These are phyloP conservation scores for Metschnikowia drakensbergensis DNA, from an alignment of 805 yeast species.

Conservation along the genomic window DNA sequence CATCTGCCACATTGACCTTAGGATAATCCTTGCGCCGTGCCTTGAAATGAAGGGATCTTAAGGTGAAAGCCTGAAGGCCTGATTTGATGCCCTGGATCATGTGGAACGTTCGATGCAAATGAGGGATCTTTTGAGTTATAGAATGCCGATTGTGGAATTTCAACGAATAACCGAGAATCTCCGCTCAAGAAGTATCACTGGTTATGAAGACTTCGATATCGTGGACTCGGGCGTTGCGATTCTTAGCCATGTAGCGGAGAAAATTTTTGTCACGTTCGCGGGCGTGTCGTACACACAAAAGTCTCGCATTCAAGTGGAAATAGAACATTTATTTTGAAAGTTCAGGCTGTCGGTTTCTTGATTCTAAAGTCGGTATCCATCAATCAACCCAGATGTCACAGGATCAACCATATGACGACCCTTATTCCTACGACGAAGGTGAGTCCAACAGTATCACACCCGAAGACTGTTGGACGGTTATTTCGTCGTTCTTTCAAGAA, in stretches of 20 bases:
- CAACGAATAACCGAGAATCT: not conserved
- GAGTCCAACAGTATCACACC: slow-evolving; percentile 71
- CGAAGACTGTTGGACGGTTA: slow-evolving; percentile 99
- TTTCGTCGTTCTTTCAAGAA: slow-evolving; percentile 91
- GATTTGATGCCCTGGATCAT: slow-evolving; percentile 4
- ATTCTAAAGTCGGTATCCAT: slow-evolving; percentile 3
- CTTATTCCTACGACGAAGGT: slow-evolving; percentile 61
- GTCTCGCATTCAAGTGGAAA: slow-evolving; percentile 5
- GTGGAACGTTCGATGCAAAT: not conserved
- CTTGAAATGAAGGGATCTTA: slow-evolving; percentile 28
- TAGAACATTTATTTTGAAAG: not conserved
- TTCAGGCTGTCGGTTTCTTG: slow-evolving; percentile 4
- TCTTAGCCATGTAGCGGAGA: not conserved
- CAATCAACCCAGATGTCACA: slow-evolving; percentile 16
- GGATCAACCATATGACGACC: slow-evolving; percentile 43
- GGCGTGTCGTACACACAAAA: slow-evolving; percentile 7
- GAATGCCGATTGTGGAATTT: not conserved
- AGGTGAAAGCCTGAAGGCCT: slow-evolving; percentile 3
- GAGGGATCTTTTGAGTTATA: not conserved
- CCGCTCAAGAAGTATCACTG: not conserved
- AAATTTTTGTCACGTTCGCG: slow-evolving; percentile 12
- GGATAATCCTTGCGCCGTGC: slow-evolving; percentile 34
- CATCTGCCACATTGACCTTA: slow-evolving; percentile 37
- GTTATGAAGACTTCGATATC: not conserved
- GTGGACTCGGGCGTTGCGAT: slow-evolving; percentile 3